A percentile compares a stretch with the other conserved stretches of the same genome.
These are phyloP conservation scores for Conticribra guillardii DNA, from an alignment of 108 stramenopile species.

Conservation along the genomic window DNA sequence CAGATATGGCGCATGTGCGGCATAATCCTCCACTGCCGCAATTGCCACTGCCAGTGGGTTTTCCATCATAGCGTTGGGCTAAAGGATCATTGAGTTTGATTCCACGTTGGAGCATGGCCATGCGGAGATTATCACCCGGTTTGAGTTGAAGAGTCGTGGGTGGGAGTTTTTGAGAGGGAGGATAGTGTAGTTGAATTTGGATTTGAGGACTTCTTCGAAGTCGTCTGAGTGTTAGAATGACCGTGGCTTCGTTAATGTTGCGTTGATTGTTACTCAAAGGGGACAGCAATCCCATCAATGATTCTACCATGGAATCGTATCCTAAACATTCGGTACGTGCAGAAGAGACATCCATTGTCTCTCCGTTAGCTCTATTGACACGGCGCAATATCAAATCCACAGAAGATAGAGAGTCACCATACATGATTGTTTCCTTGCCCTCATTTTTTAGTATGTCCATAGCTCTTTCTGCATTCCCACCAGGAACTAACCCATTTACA, in stretches of 20 bases:
- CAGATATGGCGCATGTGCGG: conserved; percentile 68
- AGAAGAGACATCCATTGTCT: conserved; percentile 28
- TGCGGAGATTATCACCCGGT: conserved; percentile 53
- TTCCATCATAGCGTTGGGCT: conserved; percentile 45
- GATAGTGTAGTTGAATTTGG: conserved; percentile 45
- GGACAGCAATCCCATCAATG: conserved; percentile 21
- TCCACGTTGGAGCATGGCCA: conserved; percentile 43
- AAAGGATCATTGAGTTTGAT: conserved; percentile 55
- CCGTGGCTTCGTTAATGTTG: conserved; percentile 10
- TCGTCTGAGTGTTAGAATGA: conserved; percentile 36
- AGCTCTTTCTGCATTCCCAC: conserved; percentile 33
- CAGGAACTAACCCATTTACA: conserved; percentile 39
- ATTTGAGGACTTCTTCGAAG: conserved; percentile 45
- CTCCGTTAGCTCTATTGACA: conserved; percentile 3
- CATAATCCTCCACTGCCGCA: conserved; percentile 76
- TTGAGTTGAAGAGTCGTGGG: conserved; percentile 24
- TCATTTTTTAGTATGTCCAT: background rate
- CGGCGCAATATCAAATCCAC: conserved; percentile 23
- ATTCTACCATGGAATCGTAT: conserved; percentile 57
- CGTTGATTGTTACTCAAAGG: conserved; percentile 1
- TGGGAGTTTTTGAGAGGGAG: conserved; percentile 29
- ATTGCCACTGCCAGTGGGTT: conserved; percentile 48
- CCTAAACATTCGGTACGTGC: conserved; percentile 68
- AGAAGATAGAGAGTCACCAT: conserved; percentile 42
- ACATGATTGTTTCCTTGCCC: conserved; percentile 26